Evolutionary conservation across 2,329 filamentous ascomycete species (phyloP).

Genomic region (Aspergillus ochraceoroseus): DNA sequence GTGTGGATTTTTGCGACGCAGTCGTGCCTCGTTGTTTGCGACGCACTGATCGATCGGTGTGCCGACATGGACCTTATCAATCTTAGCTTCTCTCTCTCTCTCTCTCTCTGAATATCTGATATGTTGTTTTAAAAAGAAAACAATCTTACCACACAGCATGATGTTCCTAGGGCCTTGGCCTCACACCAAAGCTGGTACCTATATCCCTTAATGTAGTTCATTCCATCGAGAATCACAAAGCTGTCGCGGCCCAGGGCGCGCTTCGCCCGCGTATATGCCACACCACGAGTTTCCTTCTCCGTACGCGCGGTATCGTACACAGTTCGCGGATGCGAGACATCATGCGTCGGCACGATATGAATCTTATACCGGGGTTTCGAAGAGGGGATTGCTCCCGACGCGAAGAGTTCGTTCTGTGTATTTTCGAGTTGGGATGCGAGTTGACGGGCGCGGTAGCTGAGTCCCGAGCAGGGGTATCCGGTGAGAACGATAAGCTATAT

Average conservation of each 20-base stretch:
- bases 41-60: constrained; percentile 53
- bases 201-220: constrained; percentile 67
- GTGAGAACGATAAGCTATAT: constrained; percentile 58
- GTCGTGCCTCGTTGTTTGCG: constrained; percentile 48
- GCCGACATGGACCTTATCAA: constrained; percentile 52
- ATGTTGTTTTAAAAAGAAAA: neutral
- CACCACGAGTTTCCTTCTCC: constrained; percentile 61
- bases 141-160: constrained; percentile 55
- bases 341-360: constrained; percentile 39
- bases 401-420: constrained; percentile 45
- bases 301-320: constrained; percentile 55
- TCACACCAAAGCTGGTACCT: constrained; percentile 65
- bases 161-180: constrained; percentile 58
- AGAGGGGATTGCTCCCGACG: constrained; percentile 30
- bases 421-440: constrained; percentile 50
- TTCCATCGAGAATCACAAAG: constrained; percentile 59
- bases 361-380: constrained; percentile 46
- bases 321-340: constrained; percentile 43
- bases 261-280: constrained; percentile 59
- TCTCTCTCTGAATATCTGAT: neutral
- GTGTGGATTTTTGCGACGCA: constrained; percentile 20
- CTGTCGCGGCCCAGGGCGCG: constrained; percentile 53
- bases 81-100: neutral
- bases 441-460: constrained; percentile 57
- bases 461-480: constrained; percentile 60